These are phyloP conservation scores for Malus hybrid DNA, from an alignment of 331 rosid genomes.

Conservation along the genomic window DNA sequence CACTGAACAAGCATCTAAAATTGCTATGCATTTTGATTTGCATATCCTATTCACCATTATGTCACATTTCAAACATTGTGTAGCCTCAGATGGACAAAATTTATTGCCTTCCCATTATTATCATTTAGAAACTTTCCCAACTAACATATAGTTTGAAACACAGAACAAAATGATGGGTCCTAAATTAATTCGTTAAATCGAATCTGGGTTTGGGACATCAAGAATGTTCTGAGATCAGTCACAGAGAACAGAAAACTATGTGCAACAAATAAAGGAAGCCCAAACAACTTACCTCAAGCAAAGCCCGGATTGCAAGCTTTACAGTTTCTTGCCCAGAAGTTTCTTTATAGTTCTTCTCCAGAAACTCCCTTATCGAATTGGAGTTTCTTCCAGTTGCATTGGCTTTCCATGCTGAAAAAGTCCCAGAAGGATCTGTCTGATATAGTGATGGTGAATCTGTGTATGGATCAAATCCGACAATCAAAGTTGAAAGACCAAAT, in stretches of 20 bases:
- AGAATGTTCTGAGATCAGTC: background rate
- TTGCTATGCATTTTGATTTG: background rate
- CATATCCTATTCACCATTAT: background rate
- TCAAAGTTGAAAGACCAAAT: conserved; percentile 92
- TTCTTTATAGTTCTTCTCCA: conserved; percentile 90
- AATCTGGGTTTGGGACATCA: background rate
- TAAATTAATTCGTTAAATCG: background rate
- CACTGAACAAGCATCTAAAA: background rate
- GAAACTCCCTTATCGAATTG: conserved; percentile 79
- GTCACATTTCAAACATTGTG: background rate
- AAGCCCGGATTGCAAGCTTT: conserved; percentile 90
- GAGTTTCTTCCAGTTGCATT: conserved; percentile 96
- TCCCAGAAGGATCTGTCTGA: conserved; percentile 98
- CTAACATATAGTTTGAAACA: background rate
- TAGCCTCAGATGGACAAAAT: background rate
- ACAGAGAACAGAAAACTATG: background rate
- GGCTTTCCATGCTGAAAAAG: conserved; percentile 97
- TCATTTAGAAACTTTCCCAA: background rate
- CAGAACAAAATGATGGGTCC: background rate
- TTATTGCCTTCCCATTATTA: background rate
- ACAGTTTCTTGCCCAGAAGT: conserved; percentile 85
- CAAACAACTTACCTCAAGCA: conserved; percentile 70
- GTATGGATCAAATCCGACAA: conserved; percentile 92
- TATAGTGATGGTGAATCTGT: conserved; percentile 58
- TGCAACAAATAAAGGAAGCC: background rate